Base-by-base conservation (phyloP, 2,329 filamentous ascomycete genomes). In the Pseudocercospora eumusae region DNA sequence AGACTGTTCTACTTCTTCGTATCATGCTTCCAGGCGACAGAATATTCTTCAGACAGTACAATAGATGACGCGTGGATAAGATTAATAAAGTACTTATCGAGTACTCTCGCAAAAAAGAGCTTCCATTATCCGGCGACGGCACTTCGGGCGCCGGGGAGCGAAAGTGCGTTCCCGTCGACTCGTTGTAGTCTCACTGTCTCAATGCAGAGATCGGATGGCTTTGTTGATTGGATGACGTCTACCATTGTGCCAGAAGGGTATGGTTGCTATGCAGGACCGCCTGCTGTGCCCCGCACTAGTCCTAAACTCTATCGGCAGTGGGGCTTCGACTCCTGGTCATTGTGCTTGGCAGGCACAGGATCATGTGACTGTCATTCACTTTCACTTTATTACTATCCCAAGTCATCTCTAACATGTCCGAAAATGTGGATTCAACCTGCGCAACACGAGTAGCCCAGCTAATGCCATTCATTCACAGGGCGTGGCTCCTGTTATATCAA, bases 171-270 rank as follows among this genome's bases (percentile, higher is more conserved):
- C 23, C 52, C 28, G 28, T 20, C 6, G 52, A 8, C 27, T 20
- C 13, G 52, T 21, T n/a, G n/a, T n/a, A n/a, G n/a, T n/a, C n/a
- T n/a, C n/a, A n/a, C n/a, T n/a, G n/a, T n/a, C n/a, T n/a, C n/a
- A n/a, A n/a, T n/a, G n/a, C n/a, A n/a, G n/a, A n/a, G n/a, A n/a
- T n/a, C n/a, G n/a, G n/a, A n/a, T n/a, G n/a, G n/a, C n/a, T n/a
- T n/a, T 54, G 52, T 54, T 54, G 52, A 54, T 54, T 54, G 52
- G 28, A 54, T 54, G 52, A 54, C 52, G 52, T 54, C 52, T 54
- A 36, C 33, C 27, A 54, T 23, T 23, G 28, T 23, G 52, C 52
- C 28, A 54, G 52, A 54, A 54, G n/a, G 52, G 52, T n/a, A 54
- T 54, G 52, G 52, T 54, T 54, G 52, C 52, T 54, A 54, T 54